A percentile compares a stretch with the other conserved stretches of the same genome.
phyloP scores from a whole-genome alignment of 768 basidiomycete genomes.

The Termitomyces bulborhizus region DNA sequence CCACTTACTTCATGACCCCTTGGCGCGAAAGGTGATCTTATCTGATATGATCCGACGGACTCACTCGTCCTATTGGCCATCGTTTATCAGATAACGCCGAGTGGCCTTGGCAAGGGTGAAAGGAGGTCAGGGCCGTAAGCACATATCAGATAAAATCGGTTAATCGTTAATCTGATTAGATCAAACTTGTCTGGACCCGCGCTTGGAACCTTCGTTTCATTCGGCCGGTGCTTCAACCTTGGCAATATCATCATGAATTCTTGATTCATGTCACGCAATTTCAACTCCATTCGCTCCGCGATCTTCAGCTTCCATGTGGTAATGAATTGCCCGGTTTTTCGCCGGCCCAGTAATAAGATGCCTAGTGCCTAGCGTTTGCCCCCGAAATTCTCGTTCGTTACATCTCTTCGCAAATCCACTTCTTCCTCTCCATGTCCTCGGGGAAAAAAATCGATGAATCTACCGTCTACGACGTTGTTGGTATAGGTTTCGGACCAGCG shows the following conservation, averaged over 20 bases:
- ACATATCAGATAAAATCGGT: conserved; percentile 21
- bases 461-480: conserved; percentile 37
- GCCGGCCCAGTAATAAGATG: background rate
- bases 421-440: conserved; percentile 6
- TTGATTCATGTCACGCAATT: conserved; percentile 5
- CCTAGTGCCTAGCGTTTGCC: too few species aligned
- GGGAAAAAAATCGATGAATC: conserved; percentile 9
- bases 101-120: conserved; percentile 12
- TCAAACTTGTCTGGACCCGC: background rate
- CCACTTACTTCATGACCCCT: background rate
- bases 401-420: background rate
- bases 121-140: conserved; percentile 12
- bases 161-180: conserved; percentile 22
- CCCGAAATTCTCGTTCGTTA: background rate
- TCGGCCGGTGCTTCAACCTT: background rate
- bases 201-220: too few species aligned
- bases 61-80: background rate
- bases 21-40: conserved; percentile 22
- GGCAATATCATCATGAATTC: background rate
- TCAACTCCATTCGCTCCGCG: background rate
- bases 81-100: background rate
- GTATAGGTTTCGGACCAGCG: conserved; percentile 48
- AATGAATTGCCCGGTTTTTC: background rate
- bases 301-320: background rate
- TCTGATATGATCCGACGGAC: conserved; percentile 24